Conservation (phyloP, 2,329 filamentous ascomycete species). For the Plectosphaerella sp. region DNA sequence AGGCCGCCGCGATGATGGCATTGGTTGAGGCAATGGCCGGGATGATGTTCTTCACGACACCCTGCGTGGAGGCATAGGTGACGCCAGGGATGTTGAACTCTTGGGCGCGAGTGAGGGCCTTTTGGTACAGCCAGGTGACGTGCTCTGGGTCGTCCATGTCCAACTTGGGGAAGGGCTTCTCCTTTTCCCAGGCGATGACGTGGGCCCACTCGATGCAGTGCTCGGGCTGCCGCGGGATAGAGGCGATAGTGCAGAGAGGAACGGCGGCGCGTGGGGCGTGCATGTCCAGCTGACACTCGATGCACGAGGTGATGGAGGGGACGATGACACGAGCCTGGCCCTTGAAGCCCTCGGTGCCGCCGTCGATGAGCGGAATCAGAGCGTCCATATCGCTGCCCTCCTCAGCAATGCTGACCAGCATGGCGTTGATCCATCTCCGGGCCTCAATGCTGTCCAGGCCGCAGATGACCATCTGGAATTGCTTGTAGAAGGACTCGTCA, state of each 20-base stretch:
- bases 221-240: constrained; percentile 92
- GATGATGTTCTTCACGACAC: constrained; percentile 99
- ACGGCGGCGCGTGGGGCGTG: constrained; percentile 96
- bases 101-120: constrained; percentile 72
- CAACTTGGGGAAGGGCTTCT: constrained; percentile 76
- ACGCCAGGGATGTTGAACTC: constrained; percentile 91
- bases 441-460: constrained; percentile 97
- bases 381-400: constrained; percentile 69
- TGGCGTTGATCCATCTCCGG: constrained; percentile 97
- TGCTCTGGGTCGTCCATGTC: constrained; percentile 97
- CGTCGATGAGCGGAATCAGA: constrained; percentile 91
- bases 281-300: constrained; percentile 98
- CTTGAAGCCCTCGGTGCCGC: constrained; percentile 97
- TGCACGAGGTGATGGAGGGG: constrained; percentile 89
- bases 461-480: constrained; percentile 91
- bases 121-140: constrained; percentile 92
- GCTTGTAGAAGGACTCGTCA: constrained; percentile 93
- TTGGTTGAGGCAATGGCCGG: constrained; percentile 97
- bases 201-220: constrained; percentile 99
- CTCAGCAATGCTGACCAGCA: constrained; percentile 85
- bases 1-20: constrained; percentile 90
- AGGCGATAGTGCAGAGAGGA: constrained; percentile 91
- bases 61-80: constrained; percentile 93
- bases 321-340: constrained; percentile 91
- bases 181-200: constrained; percentile 92